Evolutionary conservation across 148 eudicot species (phyloP), one percentile per base, ranked within the genome.

Genomic region (Rhododendron griersonianum): DNA sequence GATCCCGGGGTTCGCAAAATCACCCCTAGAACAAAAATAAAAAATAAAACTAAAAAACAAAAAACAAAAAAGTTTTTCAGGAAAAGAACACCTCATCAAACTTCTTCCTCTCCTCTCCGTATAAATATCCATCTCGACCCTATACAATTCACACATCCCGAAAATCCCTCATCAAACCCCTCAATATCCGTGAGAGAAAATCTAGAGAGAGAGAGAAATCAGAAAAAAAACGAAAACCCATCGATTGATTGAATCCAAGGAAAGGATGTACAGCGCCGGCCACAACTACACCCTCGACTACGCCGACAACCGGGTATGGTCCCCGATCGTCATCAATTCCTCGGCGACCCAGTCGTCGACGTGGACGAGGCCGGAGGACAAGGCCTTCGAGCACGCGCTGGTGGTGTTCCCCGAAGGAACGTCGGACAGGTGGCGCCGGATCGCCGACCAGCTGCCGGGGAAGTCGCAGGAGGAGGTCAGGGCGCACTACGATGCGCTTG

Each of bases 361-460:
- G 16, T 92, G 93, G 93, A 89, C 87, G 19, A 69, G 90, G 23
- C 35, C 41, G 67, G 93, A 91, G 30, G 93, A 93, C 81, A 91
- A 93, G 85, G 44, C 90, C 41, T 93, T 93, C 87, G 95, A 91
- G 85, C 37, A 86, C 4, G 92, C 91, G 8, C 71, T 91, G 75
- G 91, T 91, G 48, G 30, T 79, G 75, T 89, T 87, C 23, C 88
- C 90, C 9, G 94, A 90, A 7, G 89, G 88, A 14, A 76, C 80
- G 53, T 35, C 75, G 16, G 89, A 87, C 23, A 89, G 93, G 85
- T 92, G 93, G 93, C 84, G 80, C n/a, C 76, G 37, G 78, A 92
- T 93, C 25, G 93, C 94, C 3, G 91, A 41, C 1, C 53, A 25
- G 9, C 41, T 92, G 1, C 92, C 93, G 4, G 90, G 91, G 21